Conservation (phyloP, 352 stramenopile species). For the Thalassiosira hispida region DNA sequence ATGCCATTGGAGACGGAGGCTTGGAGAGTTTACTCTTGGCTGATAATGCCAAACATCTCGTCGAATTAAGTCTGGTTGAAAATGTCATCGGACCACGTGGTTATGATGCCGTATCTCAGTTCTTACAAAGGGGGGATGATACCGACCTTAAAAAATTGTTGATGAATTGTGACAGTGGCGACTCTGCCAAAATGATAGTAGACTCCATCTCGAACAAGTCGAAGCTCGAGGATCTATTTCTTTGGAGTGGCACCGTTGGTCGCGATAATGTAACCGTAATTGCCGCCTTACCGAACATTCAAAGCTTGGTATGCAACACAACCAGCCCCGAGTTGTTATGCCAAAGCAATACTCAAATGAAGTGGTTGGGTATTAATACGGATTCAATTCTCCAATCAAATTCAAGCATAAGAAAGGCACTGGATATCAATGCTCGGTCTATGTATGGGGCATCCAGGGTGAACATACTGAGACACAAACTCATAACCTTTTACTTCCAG, state of each 20-base stretch:
- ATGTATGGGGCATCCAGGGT: not conserved
- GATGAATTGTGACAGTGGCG: not conserved
- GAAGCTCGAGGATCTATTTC: not conserved
- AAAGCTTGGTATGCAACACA: not conserved
- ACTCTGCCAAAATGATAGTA: not conserved
- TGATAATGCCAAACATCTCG: not conserved
- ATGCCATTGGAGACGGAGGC: not conserved
- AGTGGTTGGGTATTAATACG: not conserved
- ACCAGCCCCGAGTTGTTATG: not conserved
- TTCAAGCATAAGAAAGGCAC: conserved; percentile 3
- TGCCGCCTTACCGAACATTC: not conserved
- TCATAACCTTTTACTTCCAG: conserved; percentile 14
- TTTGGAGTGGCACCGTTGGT: not conserved
- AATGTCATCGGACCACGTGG: no score
- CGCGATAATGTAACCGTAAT: not conserved
- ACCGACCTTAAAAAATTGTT: not conserved
- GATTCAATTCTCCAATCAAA: no score
- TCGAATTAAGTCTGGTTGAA: not conserved
- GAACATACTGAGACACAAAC: conserved; percentile 10
- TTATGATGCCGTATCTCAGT: not conserved
- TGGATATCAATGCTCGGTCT: conserved; percentile 15
- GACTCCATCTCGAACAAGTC: not conserved
- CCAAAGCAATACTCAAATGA: not conserved
- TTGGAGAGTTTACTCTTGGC: not conserved
- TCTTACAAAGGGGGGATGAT: not conserved